Evolutionary conservation across 164 flowering plant species (phyloP).

Genomic region (Saururus chinensis): DNA sequence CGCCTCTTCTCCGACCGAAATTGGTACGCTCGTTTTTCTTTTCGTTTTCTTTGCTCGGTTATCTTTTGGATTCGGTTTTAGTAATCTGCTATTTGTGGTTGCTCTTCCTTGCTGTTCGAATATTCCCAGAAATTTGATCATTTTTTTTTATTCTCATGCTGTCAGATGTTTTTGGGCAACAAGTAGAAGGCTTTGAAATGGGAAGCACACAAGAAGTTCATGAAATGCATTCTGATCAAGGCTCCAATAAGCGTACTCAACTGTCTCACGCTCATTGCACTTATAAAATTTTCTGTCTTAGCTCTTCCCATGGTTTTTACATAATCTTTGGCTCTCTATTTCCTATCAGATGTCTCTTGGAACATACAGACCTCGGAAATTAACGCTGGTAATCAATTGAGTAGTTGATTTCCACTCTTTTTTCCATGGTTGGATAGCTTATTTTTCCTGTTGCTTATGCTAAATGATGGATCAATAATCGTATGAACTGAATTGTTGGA

Average conservation of each 20-base stretch:
- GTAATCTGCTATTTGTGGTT: no score
- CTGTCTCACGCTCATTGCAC: not conserved
- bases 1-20: no score
- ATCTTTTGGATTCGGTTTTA: no score
- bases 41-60: no score
- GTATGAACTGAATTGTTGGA: constrained; percentile 16
- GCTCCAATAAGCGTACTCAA: not conserved
- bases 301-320: not conserved
- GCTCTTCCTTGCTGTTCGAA: no score
- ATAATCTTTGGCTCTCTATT: not conserved
- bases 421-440: not conserved
- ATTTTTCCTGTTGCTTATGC: no score
- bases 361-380: constrained; percentile 14
- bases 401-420: not conserved
- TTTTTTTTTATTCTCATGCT: no score
- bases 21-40: no score
- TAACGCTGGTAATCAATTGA: not conserved
- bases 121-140: no score
- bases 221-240: not conserved
- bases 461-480: not conserved
- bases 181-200: no score
- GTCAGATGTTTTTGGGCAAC: no score
- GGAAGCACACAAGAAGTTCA: not conserved
- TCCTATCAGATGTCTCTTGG: not conserved
- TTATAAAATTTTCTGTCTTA: not conserved